A percentile compares a stretch with the other conserved stretches of the same genome.
These are phyloP conservation scores for Fusarium liriodendri DNA, from an alignment of 2,329 filamentous ascomycete genomes.

Conservation along the genomic window DNA sequence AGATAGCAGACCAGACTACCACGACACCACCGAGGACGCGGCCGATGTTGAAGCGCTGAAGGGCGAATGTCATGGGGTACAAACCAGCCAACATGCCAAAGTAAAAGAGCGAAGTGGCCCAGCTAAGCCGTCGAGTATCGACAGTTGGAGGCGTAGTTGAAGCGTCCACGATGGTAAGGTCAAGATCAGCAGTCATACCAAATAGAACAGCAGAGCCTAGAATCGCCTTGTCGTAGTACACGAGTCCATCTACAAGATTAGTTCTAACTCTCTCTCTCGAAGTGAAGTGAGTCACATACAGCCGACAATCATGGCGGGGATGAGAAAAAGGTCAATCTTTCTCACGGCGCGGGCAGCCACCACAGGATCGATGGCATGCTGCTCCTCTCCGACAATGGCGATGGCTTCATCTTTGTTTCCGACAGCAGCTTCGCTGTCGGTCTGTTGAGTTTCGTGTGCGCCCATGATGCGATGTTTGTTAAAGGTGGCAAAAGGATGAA, in stretches of 20 bases:
- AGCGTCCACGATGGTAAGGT: conserved; percentile 63
- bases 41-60: conserved; percentile 76
- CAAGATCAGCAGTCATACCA: conserved; percentile 78
- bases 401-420: conserved; percentile 51
- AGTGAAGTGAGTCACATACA: conserved; percentile 44
- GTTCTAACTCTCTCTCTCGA: neutral
- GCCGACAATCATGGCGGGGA: conserved; percentile 73
- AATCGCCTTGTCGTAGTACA: conserved; percentile 71
- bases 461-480: conserved; percentile 23
- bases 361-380: conserved; percentile 64
- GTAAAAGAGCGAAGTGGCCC: conserved; percentile 84
- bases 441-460: neutral
- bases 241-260: conserved; percentile 53
- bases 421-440: conserved; percentile 23
- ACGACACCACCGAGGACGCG: conserved; percentile 72
- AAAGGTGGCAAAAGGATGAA: neutral
- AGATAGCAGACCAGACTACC: conserved; percentile 73
- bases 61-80: conserved; percentile 77
- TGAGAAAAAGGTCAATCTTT: conserved; percentile 75
- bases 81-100: conserved; percentile 81
- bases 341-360: conserved; percentile 67
- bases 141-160: conserved; percentile 62
- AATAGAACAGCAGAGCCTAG: conserved; percentile 79
- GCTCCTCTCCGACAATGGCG: conserved; percentile 68
- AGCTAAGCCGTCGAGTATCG: conserved; percentile 76